Evolutionary conservation across 345 rosid genomes (phyloP).

Genomic region (Salix udensis): DNA sequence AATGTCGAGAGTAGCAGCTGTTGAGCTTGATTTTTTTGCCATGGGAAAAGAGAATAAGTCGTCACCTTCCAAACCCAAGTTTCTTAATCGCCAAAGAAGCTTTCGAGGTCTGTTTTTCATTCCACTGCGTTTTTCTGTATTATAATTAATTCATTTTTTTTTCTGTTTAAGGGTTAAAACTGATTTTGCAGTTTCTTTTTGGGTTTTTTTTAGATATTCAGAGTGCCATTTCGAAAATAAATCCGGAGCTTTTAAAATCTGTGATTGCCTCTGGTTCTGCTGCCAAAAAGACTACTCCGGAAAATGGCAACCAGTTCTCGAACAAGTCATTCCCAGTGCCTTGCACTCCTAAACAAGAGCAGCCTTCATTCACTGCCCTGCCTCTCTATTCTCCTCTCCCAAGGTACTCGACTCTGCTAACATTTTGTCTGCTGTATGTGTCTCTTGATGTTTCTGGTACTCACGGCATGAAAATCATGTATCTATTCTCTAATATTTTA

Average conservation of each 20-base stretch:
- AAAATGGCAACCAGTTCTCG: background rate
- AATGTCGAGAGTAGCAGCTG: constrained; percentile 47
- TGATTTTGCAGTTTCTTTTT: background rate
- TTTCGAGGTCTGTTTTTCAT: constrained; percentile 46
- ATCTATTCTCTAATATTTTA: background rate
- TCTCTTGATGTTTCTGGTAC: background rate
- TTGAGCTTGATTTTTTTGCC: constrained; percentile 72
- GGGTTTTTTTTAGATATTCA: constrained; percentile 48
- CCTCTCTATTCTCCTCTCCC: constrained; percentile 35
- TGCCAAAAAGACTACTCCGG: background rate
- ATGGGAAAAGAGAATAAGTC: constrained; percentile 35
- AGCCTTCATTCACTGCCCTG: constrained; percentile 23
- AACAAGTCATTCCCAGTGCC: constrained; percentile 38
- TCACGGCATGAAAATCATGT: no score
- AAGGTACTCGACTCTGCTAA: constrained; percentile 25
- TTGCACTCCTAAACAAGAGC: constrained; percentile 44
- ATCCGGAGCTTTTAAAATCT: constrained; percentile 68
- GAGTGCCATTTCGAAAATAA: constrained; percentile 75
- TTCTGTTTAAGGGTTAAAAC: background rate
- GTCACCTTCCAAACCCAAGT: constrained; percentile 37
- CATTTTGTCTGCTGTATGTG: no score
- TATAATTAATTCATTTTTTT: fast-evolving
- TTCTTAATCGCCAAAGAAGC: constrained; percentile 60
- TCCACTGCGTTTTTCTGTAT: background rate
- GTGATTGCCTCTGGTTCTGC: constrained; percentile 52